Base-by-base conservation (phyloP, 2,329 filamentous ascomycete species). In the Dothistroma septosporum region DNA sequence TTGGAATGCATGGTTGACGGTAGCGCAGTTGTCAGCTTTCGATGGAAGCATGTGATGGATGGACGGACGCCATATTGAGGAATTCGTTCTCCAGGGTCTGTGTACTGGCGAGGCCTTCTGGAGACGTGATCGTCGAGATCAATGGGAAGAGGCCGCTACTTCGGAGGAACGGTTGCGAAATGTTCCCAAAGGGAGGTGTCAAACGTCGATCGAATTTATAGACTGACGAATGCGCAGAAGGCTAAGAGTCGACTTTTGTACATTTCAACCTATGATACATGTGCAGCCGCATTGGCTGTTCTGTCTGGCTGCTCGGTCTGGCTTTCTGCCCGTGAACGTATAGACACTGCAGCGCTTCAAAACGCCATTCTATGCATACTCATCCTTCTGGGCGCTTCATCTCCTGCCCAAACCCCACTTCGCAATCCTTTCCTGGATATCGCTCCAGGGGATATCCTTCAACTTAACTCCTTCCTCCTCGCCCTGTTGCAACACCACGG, bases 401-500 rank as follows among this genome's bases (percentile, higher is more conserved):
- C 59, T 41, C 68, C 83, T 84, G 5, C 92, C 92, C 63, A 97
- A 76, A 70, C 90, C 87, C 91, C 92, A 97, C 72, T 84, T 83
- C 49, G 87, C 85, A 69, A 97, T 94, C 58, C 88, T 82, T 60
- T 92, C 87, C 79, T 97, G 92, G 48, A 97, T 93, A 75, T 95
- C 89, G 56, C 89, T 88, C 92, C 94, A 97, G 28, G 82, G 82
- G 74, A 95, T 85, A 33, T 86, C 79, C 68, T 85, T 88, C 65
- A 85, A 82, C 70, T 81, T 86, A 31, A 88, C 81, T 0, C 87
- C 87, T 58, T 88, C 85, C 67, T 89, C 83, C 73, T 92, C 86
- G 24, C 91, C 91, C 78, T 97, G 93, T 80, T 97, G 93, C 70
- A 99, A 73, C 49, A 99, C 93, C 24, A 99, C 92, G 0, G 94